Evolutionary conservation across 2,329 filamentous ascomycete genomes (phyloP), one percentile per base, ranked within the genome.

Genomic region (Colletotrichum orbiculare): DNA sequence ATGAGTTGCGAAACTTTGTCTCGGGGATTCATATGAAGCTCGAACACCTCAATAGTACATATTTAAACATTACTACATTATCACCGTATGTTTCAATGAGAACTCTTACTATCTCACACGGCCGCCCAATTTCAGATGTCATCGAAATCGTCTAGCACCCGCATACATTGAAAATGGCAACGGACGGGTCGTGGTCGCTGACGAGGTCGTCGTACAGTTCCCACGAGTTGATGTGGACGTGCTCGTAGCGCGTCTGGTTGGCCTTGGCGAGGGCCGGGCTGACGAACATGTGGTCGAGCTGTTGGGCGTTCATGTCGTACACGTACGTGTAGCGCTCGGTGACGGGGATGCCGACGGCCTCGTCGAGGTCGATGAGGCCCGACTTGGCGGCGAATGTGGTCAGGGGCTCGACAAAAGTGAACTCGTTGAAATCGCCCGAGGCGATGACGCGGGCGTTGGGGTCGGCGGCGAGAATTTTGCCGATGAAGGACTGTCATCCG

Each of bases 361-460:
- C 87, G 69, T 92, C 89, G 2, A 91, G 77, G 68, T 92, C 89
- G 39, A 81, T 69, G 49, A 92, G 78, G 2, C 84, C 83, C 0
- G 87, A 89, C 17, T 82, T 77, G 4, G 75, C 67, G 1, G 78
- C 71, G 68, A 92, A 91, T 2, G 77, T 77, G 65, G 81, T 73
- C 53, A 92, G 74, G 2, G 90, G 89, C 73, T 82, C 71, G 9
- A 88, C 89, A 67, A 89, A 88, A 6, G 83, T 73, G 73, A 91
- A 92, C 74, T 93, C 90, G 80, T 93, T 92, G 73, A 89, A 92
- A 76, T 93, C 90, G 34, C 90, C 90, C 0, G 86, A 84, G 2
- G 82, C 77, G 64, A 92, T 82, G 68, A 93, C 74, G 33, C 79
- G 79, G 0, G 90, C 89, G 13, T 82, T 76, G 10, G 79, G 73